phyloP scores from a whole-genome alignment of 345 rosid genomes.

The Bruguiera gymnorhiza region DNA sequence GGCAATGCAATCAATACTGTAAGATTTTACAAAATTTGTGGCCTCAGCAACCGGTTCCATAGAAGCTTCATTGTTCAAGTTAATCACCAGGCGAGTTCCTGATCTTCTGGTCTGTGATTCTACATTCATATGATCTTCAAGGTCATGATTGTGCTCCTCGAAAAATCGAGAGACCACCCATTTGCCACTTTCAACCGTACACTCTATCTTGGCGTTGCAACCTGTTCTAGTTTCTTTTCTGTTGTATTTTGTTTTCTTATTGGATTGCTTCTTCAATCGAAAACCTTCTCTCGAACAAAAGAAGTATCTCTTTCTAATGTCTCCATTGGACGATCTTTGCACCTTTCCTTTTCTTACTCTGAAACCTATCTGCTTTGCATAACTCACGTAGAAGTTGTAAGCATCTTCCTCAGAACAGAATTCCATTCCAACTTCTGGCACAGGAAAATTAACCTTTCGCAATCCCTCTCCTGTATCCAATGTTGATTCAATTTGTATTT shows the following conservation, averaged over 20 bases:
- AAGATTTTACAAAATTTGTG: background rate
- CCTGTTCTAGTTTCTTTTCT: slow-evolving; percentile 29
- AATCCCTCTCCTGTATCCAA: background rate
- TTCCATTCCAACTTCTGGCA: slow-evolving; percentile 13
- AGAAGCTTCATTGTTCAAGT: background rate
- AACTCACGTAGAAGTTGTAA: slow-evolving; percentile 13
- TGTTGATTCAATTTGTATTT: background rate
- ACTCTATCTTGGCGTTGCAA: slow-evolving; percentile 14
- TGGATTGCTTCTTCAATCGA: slow-evolving; percentile 1
- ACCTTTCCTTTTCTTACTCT: slow-evolving; percentile 26
- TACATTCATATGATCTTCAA: background rate
- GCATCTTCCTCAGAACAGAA: slow-evolving; percentile 23
- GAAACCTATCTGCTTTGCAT: slow-evolving; percentile 19
- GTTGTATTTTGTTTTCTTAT: slow-evolving; percentile 6
- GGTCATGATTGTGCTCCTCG: slow-evolving; percentile 23
- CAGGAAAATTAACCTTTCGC: background rate
- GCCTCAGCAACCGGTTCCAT: background rate
- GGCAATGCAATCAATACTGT: background rate
- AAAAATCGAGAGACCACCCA: slow-evolving; percentile 17
- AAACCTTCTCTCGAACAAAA: slow-evolving; percentile 22
- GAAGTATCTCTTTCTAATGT: slow-evolving; percentile 12
- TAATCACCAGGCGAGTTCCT: slow-evolving; percentile 5
- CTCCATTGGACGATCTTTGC: background rate
- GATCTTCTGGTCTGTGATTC: background rate
- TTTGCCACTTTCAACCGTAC: slow-evolving; percentile 13